Conservation (phyloP, 169 alveolate species). For the Cryptosporidium parvum region DNA sequence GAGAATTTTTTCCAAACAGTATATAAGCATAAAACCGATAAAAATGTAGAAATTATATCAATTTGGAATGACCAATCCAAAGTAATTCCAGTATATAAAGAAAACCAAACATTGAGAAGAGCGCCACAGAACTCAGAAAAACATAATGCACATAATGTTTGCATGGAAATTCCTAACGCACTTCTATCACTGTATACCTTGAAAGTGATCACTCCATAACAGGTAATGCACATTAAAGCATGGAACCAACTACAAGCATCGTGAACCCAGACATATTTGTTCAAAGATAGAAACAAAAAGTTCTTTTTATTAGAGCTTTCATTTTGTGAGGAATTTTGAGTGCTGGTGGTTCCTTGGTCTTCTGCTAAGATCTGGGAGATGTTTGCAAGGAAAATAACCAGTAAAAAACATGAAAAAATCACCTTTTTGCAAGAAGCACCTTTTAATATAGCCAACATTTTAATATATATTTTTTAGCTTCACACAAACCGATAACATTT, state of each 20-base stretch:
- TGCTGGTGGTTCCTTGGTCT: constrained; percentile 26
- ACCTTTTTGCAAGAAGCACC: constrained; percentile 17
- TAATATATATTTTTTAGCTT: not conserved
- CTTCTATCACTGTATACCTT: constrained; percentile 77
- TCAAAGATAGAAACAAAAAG: constrained; percentile 46
- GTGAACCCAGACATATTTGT: constrained; percentile 68
- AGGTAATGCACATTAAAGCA: constrained; percentile 69
- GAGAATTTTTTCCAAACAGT: constrained; percentile 76
- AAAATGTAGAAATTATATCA: constrained; percentile 77
- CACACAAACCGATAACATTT: constrained; percentile 74
- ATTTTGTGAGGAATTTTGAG: constrained; percentile 2
- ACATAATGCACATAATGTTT: constrained; percentile 80
- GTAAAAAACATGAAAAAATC: constrained; percentile 35
- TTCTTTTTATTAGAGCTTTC: constrained; percentile 6
- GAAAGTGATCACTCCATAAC: constrained; percentile 77
- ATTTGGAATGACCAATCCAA: constrained; percentile 78
- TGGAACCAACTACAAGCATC: constrained; percentile 75
- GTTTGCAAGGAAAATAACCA: constrained; percentile 30
- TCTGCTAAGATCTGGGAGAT: constrained; percentile 22
- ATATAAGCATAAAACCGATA: constrained; percentile 75
- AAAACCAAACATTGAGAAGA: constrained; percentile 75
- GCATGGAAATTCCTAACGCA: constrained; percentile 80
- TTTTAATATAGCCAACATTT: constrained; percentile 13
- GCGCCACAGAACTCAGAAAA: constrained; percentile 80
- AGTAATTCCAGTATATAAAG: constrained; percentile 67